Evolutionary conservation across 495 filamentous ascomycete genomes (phyloP), one percentile per base, ranked within the genome.

Genomic region (Xylaria curta): DNA sequence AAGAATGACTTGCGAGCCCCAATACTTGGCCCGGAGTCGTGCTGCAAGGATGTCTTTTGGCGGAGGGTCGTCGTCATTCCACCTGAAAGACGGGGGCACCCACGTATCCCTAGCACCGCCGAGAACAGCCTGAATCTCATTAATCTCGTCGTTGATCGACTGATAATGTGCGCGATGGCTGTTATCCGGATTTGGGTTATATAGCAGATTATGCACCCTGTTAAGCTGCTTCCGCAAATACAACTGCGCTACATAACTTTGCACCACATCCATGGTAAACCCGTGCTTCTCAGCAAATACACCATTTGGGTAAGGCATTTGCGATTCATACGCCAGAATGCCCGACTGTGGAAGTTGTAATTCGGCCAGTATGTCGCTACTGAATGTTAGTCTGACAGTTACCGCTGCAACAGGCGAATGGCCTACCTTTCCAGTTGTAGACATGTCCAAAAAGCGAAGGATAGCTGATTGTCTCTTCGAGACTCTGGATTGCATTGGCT

Each of bases 361-460:
- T 80, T 99, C 96, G 12, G 96, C 96, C 40, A 97, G 83, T 53
- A 99, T 92, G 80, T 99, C 96, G 82, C 96, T 94, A 71, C 5
- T 33, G 7, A 42, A 66, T 0, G 51, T 71, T 46, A 71, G 69
- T 40, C 28, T 51, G 0, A 59, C 2, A 31, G 15, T 64, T 10
- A 54, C 46, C 58, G 15, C 24, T 51, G 12, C 3, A 24, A 56
- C 15, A 24, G 56, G 40, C 49, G 60, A 60, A 33, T n/a, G n/a
- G 59, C 81, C 70, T 80, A 95, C 93, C 92, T 97, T 82, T 99
- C 96, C 26, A 98, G 85, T 74, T 98, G 96, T 74, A 97, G 82
- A 77, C 93, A 97, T 10, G 95, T 96, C 95, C 95, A 99, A 74
- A 93, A 97, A 8, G 94, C 93, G 73, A 96, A 91, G 44, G 91